Evolutionary conservation across 108 stramenopile genomes (phyloP).

Genomic region (Skeletonema grethae): DNA sequence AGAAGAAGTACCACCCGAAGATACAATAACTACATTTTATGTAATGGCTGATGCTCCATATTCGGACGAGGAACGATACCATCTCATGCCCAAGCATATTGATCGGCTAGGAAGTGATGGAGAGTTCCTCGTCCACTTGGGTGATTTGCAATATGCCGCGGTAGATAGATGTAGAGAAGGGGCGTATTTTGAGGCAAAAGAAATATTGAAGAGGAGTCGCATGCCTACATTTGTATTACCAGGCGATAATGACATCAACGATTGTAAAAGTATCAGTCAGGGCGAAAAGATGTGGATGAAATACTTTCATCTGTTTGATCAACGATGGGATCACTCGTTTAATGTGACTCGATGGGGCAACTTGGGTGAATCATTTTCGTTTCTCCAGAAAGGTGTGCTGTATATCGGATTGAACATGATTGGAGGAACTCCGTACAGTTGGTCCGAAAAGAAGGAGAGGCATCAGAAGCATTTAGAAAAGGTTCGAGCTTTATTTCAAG

Average conservation of each 20-base stretch:
- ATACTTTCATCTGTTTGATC: slow-evolving; percentile 57
- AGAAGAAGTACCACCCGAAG: neutral
- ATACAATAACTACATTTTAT: neutral
- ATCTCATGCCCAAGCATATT: neutral
- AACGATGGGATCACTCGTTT: slow-evolving; percentile 35
- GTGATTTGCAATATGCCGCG: neutral
- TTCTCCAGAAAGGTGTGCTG: slow-evolving; percentile 58
- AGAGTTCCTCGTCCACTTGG: neutral
- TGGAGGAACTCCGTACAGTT: slow-evolving; percentile 32
- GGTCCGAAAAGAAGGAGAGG: slow-evolving; percentile 48
- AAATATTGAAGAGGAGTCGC: neutral
- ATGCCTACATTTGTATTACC: slow-evolving; percentile 66
- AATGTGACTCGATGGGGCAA: slow-evolving; percentile 40
- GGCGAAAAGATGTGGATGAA: slow-evolving; percentile 54
- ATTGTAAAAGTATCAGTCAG: slow-evolving; percentile 51
- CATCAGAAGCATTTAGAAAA: slow-evolving; percentile 26
- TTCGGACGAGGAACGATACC: neutral
- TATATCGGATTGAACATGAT: slow-evolving; percentile 74
- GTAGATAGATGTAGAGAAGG: neutral
- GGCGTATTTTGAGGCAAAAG: neutral
- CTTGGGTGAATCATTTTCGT: slow-evolving; percentile 58
- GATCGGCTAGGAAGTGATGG: neutral
- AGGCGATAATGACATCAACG: slow-evolving; percentile 77
- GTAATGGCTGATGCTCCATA: slow-evolving; percentile 14
- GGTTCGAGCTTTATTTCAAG: slow-evolving; percentile 13